Evolutionary conservation across 2,329 filamentous ascomycete genomes (phyloP), one percentile per base, ranked within the genome.

Genomic region (Aspergillus sp.): DNA sequence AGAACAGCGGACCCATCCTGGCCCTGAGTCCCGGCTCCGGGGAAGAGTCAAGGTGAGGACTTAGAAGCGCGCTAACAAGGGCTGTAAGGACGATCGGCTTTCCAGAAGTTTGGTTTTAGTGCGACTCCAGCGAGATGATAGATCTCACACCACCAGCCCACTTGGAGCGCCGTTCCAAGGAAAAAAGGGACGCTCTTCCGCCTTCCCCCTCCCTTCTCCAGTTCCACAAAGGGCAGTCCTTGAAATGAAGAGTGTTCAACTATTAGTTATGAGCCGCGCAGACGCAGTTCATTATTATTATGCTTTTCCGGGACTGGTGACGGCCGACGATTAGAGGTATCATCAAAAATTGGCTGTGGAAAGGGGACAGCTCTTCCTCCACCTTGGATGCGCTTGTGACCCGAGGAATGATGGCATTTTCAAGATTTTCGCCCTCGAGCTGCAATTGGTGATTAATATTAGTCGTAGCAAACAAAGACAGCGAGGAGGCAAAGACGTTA

Each of bases 121-220:
- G 66, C 53, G 56, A 65, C 58, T 67, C 67, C 67, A 60, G 66
- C 67, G 64, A 71, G 70, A 71, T 72, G 71, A 73, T 72, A 73
- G 71, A 73, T 73, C 70, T 71, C 64, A 68, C 64, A 60, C 47
- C 57, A 48, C 49, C 51, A 59, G 43, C 56, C 58, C 41, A 56
- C 44, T 58, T 61, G 48, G 60, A 55, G 60, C 56, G 41, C 55
- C 62, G 53, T 63, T 58, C 62, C 64, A 64, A 41, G 38, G 36
- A 48, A 55, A 56, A 53, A 48, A 52, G 42, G 26, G 47, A 47
- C 11, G 24, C 34, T 41, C 22, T 11, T 30, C 34, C 12, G 34
- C 15, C 13, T 39, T 41, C 26, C 32, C 22, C 34, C 34, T 39
- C 52, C 53, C 11, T 44, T 45, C 11, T 44, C 26, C 41, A 12